Evolutionary conservation across 1,284 basidiomycete species (phyloP).

Genomic region (Ustilago xerochloae): DNA sequence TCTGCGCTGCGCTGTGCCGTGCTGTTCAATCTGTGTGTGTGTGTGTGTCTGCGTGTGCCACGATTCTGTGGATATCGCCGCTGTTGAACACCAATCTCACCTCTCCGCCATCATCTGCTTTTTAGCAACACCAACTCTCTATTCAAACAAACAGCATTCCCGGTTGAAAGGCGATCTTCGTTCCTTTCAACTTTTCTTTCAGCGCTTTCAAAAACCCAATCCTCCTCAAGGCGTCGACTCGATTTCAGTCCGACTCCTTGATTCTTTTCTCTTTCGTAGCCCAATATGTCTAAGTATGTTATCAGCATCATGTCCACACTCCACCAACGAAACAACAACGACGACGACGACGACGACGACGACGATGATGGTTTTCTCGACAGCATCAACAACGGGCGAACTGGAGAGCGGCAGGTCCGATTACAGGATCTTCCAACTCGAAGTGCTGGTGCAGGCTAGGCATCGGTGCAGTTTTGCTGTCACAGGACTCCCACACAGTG

Average conservation of each 20-base stretch:
- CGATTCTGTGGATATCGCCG: conserved; percentile 25
- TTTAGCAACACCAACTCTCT: conserved; percentile 25
- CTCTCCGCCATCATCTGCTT: conserved; percentile 45
- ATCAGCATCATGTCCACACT: neutral
- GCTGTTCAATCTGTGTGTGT: neutral
- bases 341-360: no score
- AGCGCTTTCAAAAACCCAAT: conserved; percentile 25
- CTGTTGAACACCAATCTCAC: conserved; percentile 15
- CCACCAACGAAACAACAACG: neutral
- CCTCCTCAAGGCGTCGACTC: conserved; percentile 54
- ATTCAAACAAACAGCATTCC: conserved; percentile 12
- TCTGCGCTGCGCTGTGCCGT: neutral
- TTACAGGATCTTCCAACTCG: neutral
- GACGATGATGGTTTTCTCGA: no score
- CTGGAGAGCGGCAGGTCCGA: neutral
- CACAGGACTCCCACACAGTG: neutral
- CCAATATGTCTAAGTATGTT: conserved; percentile 63
- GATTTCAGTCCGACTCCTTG: conserved; percentile 56
- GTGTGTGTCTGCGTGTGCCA: conserved; percentile 3
- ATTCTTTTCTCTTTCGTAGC: conserved; percentile 18
- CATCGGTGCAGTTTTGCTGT: no score
- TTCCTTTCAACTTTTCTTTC: conserved; percentile 44
- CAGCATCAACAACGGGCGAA: no score
- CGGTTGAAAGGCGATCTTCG: conserved; percentile 34
- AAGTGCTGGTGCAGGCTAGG: neutral